Percentiles rank a stretch among this genome's conserved stretches.
Conservation (phyloP, 768 basidiomycete genomes). For the Leccinum sublutescens region DNA sequence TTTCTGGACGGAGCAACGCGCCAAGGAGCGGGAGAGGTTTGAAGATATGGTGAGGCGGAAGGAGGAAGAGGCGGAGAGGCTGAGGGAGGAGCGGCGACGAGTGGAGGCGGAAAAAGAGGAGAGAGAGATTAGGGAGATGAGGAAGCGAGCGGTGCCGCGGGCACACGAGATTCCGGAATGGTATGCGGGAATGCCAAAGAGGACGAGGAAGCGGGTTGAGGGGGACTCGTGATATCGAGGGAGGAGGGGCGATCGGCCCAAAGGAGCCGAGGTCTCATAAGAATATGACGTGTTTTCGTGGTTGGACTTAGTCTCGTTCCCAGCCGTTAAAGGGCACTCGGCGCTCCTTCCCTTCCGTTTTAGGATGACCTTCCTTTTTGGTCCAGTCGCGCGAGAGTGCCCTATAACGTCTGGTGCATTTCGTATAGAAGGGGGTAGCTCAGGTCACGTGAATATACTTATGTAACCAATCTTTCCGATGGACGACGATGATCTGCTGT, state of each 20-base stretch:
- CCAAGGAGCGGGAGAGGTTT: constrained; percentile 62
- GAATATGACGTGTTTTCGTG: not conserved
- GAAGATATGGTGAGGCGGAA: constrained; percentile 56
- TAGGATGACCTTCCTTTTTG: too few species aligned
- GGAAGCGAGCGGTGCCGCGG: constrained; percentile 61
- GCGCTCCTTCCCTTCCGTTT: too few species aligned
- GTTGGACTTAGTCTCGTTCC: too few species aligned
- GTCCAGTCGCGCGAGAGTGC: too few species aligned
- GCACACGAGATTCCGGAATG: constrained; percentile 75
- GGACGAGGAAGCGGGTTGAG: constrained; percentile 14
- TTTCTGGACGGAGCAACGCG: constrained; percentile 55
- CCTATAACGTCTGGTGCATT: too few species aligned
- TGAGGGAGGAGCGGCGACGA: constrained; percentile 46
- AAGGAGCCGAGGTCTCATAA: not conserved
- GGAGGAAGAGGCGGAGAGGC: constrained; percentile 50
- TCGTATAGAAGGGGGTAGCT: too few species aligned
- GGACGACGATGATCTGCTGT: too few species aligned
- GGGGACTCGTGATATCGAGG: not conserved
- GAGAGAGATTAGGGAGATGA: constrained; percentile 56
- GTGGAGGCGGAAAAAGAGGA: constrained; percentile 56
- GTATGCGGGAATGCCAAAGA: constrained; percentile 72
- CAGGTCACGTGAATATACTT: too few species aligned
- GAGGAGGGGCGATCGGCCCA: not conserved
- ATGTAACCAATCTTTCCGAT: too few species aligned
- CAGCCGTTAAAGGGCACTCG: too few species aligned